These are phyloP conservation scores for Crithidia mellificae DNA, from an alignment of 208 protist species.

Conservation along the genomic window DNA sequence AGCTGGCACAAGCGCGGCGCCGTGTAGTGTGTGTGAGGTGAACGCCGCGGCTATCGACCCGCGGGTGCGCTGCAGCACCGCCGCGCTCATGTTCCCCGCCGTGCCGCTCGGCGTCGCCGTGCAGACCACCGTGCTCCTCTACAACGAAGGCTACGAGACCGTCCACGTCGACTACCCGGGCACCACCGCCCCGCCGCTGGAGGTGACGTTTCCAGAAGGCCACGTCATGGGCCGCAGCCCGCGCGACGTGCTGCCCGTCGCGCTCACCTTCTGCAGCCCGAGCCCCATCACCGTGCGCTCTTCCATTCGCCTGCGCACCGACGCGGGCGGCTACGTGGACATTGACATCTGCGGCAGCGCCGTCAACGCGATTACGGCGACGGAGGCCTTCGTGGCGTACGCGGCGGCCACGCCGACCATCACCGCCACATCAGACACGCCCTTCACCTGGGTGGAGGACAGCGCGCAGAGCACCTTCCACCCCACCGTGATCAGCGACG, in stretches of 20 bases:
- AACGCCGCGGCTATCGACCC: slow-evolving; percentile 74
- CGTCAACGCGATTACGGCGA: slow-evolving; percentile 91
- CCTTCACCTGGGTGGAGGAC: slow-evolving; percentile 19
- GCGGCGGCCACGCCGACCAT: slow-evolving; percentile 28
- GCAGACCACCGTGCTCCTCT: slow-evolving; percentile 69
- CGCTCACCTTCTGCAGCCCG: slow-evolving; percentile 63
- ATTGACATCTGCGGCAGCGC: slow-evolving; percentile 79
- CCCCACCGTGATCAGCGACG: too few species aligned
- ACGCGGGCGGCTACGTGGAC: slow-evolving; percentile 67
- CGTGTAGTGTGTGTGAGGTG: slow-evolving; percentile 64
- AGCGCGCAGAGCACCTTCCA: neutral
- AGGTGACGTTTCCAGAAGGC: slow-evolving; percentile 81
- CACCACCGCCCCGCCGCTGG: slow-evolving; percentile 58
- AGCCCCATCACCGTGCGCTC: slow-evolving; percentile 37
- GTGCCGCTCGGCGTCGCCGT: slow-evolving; percentile 83
- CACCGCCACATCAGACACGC: slow-evolving; percentile 28
- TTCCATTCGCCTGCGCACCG: slow-evolving; percentile 85
- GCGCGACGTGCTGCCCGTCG: slow-evolving; percentile 64
- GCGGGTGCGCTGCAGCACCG: slow-evolving; percentile 72
- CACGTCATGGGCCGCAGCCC: slow-evolving; percentile 27
- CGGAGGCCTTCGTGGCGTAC: slow-evolving; percentile 50
- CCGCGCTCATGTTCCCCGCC: slow-evolving; percentile 82
- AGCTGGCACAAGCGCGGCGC: neutral
- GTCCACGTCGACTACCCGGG: slow-evolving; percentile 86
- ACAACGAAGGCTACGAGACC: slow-evolving; percentile 93